These are phyloP conservation scores for Debaryomycetaceae sp. DNA, from an alignment of 1,139 yeast species.

Conservation along the genomic window DNA sequence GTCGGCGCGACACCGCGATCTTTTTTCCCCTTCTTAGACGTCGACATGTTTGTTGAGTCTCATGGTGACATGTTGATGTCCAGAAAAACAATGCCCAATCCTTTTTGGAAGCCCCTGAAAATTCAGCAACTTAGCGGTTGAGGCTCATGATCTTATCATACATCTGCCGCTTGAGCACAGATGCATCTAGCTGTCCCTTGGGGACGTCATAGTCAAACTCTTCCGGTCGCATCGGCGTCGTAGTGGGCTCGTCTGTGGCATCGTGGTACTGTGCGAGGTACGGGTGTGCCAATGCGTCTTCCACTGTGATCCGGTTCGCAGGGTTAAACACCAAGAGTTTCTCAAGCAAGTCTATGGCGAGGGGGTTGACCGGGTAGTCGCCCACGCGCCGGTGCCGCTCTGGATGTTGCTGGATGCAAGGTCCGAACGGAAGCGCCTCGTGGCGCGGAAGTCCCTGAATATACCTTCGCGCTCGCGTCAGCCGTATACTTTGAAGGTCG, in stretches of 20 bases:
- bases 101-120: too few relatives aligned
- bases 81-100: too few relatives aligned
- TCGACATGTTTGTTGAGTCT: too few relatives aligned
- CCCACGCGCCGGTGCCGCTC: conserved; percentile 5
- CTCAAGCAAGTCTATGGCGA: conserved; percentile 51
- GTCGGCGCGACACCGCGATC: too few relatives aligned
- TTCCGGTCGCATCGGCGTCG: conserved; percentile 11
- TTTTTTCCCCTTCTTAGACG: too few relatives aligned
- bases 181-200: conserved; percentile 37
- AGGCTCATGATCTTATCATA: conserved; percentile 42
- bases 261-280: conserved; percentile 58
- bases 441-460: conserved; percentile 45
- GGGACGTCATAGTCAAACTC: conserved; percentile 52
- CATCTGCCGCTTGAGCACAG: conserved; percentile 41
- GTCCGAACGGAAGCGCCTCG: conserved; percentile 4
- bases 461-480: conserved; percentile 52
- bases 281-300: conserved; percentile 57
- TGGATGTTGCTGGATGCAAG: conserved; percentile 8
- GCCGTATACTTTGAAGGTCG: conserved; percentile 46
- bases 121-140: too few relatives aligned
- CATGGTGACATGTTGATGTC: too few relatives aligned
- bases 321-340: conserved; percentile 57
- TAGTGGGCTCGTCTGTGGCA: conserved; percentile 61
- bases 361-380: conserved; percentile 28
- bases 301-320: conserved; percentile 49